Evolutionary conservation across 306 rosid species (phyloP), one percentile per base, ranked within the genome.

Genomic region (Corylus americana): DNA sequence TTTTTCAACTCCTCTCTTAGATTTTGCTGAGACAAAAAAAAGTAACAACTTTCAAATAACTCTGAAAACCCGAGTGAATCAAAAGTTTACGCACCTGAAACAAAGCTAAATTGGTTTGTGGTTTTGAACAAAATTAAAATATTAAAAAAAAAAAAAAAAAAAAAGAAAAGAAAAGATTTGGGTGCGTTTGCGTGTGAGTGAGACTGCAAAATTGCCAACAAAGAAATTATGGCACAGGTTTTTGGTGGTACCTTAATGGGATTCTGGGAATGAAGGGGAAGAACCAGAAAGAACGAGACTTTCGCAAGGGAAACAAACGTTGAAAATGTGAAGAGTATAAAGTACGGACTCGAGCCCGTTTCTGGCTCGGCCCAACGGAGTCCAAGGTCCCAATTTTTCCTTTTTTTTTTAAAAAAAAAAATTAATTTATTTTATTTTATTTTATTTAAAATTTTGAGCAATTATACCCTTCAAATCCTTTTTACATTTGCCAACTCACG

Each of bases 1-100:
- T 42, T 67, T 8, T 54, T 81, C 73, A n/a, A 50, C 9, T 5
- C 74, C n/a, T 54, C 66, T 49, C 8, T 71, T 9, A 69, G 68
- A 53, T 35, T 62, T 50, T 27, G 1, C 81, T 59, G 63, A 17
- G 29, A 20, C 80, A 70, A 22, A 59, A 27, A 0, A 27, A 20
- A 31, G 18, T 35, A 37, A 16, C 45, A 31, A 10, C 29, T 20
- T 42, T 39, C 25, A 3, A n/a, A 8, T 7, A 11, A 59, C 66
- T 25, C 66, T 4, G 16, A 53, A 27, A 14, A 16, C 48, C 47
- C 63, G 9, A 73, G 58, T 13, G 25, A 14, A 73, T 73, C 59
- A 49, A 3, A 27, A 53, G 57, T 57, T 20, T 57, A 14, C 45
- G 5, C 70, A 31, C 17, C 4, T 13, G 70, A 31, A 8, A 42